A percentile compares a stretch with the other conserved stretches of the same genome.
These are phyloP conservation scores for Cryptococcus sp. DNA, from an alignment of 1,284 basidiomycete genomes.

Conservation along the genomic window DNA sequence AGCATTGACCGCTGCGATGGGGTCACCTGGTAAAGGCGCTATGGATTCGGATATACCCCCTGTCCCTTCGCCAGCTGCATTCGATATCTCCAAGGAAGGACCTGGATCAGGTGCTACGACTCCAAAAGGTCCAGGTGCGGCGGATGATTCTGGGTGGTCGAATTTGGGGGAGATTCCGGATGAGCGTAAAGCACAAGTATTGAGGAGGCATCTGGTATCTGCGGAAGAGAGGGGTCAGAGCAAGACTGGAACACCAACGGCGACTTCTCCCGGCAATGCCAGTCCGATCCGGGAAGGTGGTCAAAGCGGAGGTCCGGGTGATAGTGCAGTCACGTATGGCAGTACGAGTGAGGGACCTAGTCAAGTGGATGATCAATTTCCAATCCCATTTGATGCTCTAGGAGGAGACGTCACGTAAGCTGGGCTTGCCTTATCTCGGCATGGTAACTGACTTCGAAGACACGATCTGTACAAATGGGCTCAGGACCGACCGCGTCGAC, in stretches of 20 bases:
- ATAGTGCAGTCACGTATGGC: constrained; percentile 10
- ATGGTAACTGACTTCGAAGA: constrained; percentile 47
- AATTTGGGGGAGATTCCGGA: constrained; percentile 51
- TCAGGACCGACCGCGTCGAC: constrained; percentile 58
- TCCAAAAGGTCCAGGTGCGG: constrained; percentile 6
- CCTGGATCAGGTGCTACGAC: constrained; percentile 13
- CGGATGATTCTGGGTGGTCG: constrained; percentile 34
- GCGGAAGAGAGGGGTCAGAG: constrained; percentile 58
- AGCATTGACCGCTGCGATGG: constrained; percentile 19
- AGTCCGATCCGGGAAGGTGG: constrained; percentile 4
- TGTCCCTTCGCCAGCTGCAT: background rate
- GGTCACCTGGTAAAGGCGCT: constrained; percentile 4
- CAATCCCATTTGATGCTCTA: constrained; percentile 74
- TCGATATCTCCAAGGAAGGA: constrained; percentile 3
- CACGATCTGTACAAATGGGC: constrained; percentile 94
- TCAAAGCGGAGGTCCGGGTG: constrained; percentile 12
- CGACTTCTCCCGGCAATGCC: background rate
- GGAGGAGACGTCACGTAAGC: constrained; percentile 86
- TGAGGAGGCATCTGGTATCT: constrained; percentile 73
- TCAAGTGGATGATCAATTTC: constrained; percentile 52
- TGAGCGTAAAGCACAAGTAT: constrained; percentile 75
- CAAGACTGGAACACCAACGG: constrained; percentile 11
- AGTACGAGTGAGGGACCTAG: constrained; percentile 4
- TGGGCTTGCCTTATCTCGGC: constrained; percentile 27
- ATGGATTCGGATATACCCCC: background rate